Evolutionary conservation across 164 flowering plant genomes (phyloP).

Genomic region (Stephania japonica): DNA sequence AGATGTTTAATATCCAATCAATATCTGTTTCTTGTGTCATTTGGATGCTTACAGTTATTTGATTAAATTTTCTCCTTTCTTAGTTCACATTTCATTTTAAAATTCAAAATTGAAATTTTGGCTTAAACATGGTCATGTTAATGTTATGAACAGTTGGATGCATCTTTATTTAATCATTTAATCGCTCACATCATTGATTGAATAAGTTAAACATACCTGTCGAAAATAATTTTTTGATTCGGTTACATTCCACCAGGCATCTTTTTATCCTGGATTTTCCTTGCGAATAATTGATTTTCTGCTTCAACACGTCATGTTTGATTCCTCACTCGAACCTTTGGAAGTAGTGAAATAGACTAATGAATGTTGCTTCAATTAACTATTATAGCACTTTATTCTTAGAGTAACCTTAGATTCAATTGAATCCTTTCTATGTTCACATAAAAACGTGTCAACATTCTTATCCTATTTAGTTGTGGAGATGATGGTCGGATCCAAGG

Average conservation of each 20-base stretch:
- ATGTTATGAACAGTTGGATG: not conserved
- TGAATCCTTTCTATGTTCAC: not conserved
- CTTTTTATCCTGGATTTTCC: not conserved
- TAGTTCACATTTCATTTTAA: not conserved
- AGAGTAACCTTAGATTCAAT: too few species aligned
- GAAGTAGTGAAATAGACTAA: not conserved
- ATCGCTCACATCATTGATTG: not conserved
- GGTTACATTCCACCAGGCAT: not conserved
- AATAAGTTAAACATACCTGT: not conserved
- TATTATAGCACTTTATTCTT: too few species aligned
- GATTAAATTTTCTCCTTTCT: not conserved
- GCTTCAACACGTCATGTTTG: not conserved
- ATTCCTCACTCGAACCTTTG: not conserved
- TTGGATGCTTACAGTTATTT: too few species aligned
- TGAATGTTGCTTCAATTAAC: too few species aligned
- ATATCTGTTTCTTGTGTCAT: too few species aligned
- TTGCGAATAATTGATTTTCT: too few species aligned
- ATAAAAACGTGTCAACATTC: too few species aligned
- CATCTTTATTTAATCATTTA: not conserved
- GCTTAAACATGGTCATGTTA: not conserved
- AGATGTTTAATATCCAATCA: too few species aligned
- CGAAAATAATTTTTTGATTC: not conserved
- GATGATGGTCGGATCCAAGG: constrained; percentile 96
- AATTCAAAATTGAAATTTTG: not conserved
- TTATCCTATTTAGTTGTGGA: constrained; percentile 66